Conservation (phyloP, 2,329 filamentous ascomycete genomes). For the Trichoderma sp. region DNA sequence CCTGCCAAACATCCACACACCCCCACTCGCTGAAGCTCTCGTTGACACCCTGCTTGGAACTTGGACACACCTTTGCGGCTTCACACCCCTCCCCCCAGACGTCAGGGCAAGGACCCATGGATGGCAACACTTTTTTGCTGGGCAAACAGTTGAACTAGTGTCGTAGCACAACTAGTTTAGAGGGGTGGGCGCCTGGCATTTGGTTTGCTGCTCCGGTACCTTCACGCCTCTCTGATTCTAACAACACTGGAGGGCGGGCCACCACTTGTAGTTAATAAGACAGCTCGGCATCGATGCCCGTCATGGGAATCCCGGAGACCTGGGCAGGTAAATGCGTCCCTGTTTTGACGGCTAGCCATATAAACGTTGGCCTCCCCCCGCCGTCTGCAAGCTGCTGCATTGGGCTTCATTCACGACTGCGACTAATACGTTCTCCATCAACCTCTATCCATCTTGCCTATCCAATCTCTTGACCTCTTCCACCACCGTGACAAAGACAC, state of each 20-base stretch:
- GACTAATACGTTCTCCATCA: not conserved
- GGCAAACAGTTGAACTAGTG: conserved; percentile 6
- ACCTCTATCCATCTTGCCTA: not conserved
- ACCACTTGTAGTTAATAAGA: conserved; percentile 15
- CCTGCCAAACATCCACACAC: conserved; percentile 18
- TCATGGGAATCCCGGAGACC: conserved; percentile 20
- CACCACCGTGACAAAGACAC: not conserved
- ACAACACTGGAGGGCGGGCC: conserved; percentile 15
- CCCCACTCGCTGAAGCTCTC: conserved; percentile 16
- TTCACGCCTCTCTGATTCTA: conserved; percentile 14
- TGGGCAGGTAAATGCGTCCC: conserved; percentile 16
- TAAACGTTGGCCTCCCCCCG: conserved; percentile 20
- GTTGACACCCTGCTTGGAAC: not conserved
- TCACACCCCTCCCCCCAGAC: not conserved
- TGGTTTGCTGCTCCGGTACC: conserved; percentile 12
- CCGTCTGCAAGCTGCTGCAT: conserved; percentile 19
- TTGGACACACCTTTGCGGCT: not conserved
- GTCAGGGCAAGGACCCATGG: conserved; percentile 7
- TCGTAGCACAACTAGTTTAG: not conserved
- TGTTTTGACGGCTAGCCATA: conserved; percentile 17
- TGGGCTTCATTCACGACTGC: conserved; percentile 15
- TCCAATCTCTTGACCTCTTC: not conserved
- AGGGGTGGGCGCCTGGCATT: not conserved
- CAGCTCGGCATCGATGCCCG: conserved; percentile 20
- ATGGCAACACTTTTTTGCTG: not conserved